Evolutionary conservation across 2,329 filamentous ascomycete genomes (phyloP), one percentile per base, ranked within the genome.

Genomic region (Fusarium euwallaceae): DNA sequence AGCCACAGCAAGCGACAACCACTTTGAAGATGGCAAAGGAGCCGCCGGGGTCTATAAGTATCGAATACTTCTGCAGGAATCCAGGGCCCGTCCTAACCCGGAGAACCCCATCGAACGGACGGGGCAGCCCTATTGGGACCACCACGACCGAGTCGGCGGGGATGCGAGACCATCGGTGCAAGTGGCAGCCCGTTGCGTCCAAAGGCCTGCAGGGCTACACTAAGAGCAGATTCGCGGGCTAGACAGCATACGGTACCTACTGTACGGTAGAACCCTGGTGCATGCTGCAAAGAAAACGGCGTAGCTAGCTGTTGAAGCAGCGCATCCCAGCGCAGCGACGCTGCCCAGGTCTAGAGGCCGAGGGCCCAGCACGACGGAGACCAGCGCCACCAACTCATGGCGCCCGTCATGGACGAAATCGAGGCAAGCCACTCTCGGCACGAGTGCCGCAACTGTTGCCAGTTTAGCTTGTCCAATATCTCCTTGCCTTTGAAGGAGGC

Each of bases 111-210:
- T 74, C 67, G 36, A 55, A 64, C 74, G 74, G 76, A 70, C 69
- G 62, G 76, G 67, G 67, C 67, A 77, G 76, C 67, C 67, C 72
- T 75, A 77, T 76, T 77, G 64, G 72, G 61, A 74, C 72, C 63
- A 72, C 59, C 61, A 74, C 61, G 27, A 64, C 67, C 41, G 48
- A 53, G 48, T 69, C 67, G 56, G 61, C 17, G 70, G 66, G 55
- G 72, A 64, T 74, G 61, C 56, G 48, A 75, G 48, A 67, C 72
- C 69, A 66, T 64, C 65, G 58, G 74, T 75, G 43, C 72, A 68
- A 73, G 66, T 68, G 39, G 61, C 51, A 69, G 69, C 61, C 65
- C 51, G 24, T 66, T 66, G 63, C 43, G 56, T 67, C 65, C 60
- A 68, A 63, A 65, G 67, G 60, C 67, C 62, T 75, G 58, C 73